Percentiles rank a stretch among this genome's conserved stretches.
These are phyloP conservation scores for fission yeast (Schizosaccharomyces pombe) DNA, from an alignment of 805 yeast genomes.

Conservation along the genomic window DNA sequence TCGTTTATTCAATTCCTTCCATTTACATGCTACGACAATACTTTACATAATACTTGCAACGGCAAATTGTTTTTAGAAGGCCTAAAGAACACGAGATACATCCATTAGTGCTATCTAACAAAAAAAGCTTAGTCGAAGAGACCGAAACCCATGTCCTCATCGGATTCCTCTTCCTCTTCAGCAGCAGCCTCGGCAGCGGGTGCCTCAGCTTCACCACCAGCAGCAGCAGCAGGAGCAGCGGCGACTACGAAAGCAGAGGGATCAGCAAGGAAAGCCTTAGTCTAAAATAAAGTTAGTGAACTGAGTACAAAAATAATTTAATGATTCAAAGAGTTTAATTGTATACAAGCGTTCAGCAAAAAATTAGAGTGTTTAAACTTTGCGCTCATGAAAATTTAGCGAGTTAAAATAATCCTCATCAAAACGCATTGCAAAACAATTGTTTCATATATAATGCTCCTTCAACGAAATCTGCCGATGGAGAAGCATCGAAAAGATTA, in stretches of 20 bases:
- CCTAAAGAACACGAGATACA: no score
- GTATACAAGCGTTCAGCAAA: slow-evolving; percentile 1
- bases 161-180: slow-evolving; percentile 28
- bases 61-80: no score
- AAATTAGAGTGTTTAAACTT: slow-evolving; percentile 5
- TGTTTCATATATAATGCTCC: no score
- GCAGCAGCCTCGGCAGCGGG: slow-evolving; percentile 34
- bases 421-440: no score
- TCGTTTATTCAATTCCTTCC: no score
- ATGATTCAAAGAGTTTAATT: background rate
- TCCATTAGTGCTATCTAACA: no score
- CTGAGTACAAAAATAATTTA: background rate
- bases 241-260: slow-evolving; percentile 99
- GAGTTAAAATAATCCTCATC: slow-evolving; percentile 1
- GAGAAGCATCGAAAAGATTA: background rate
- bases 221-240: slow-evolving; percentile 90
- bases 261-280: slow-evolving; percentile 97
- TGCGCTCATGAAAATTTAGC: background rate
- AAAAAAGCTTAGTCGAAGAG: slow-evolving; percentile 5
- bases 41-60: no score
- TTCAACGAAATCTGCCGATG: background rate
- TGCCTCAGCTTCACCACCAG: no score
- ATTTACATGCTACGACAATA: no score
- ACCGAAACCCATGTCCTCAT: slow-evolving; percentile 49
- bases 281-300: slow-evolving; percentile 2